Evolutionary conservation across 495 filamentous ascomycete species (phyloP), one percentile per base, ranked within the genome.

Genomic region (Penicillium soppii): DNA sequence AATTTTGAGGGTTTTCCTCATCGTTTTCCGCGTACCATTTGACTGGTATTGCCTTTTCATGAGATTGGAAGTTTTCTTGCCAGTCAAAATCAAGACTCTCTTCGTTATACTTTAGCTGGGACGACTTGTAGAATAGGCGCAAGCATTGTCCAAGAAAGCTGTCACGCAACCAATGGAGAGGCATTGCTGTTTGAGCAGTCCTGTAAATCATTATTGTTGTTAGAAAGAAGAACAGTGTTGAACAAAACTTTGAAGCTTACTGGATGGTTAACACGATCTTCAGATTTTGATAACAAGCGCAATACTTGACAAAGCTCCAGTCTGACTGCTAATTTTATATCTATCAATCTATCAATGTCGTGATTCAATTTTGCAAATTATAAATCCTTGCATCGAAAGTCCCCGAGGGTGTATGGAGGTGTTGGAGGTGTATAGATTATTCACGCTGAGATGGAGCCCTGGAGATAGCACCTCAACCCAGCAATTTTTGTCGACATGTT

Each of bases 1-100:
- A 76, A 41, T 74, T 74, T 23, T 67, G 66, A 13, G 73, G 73
- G 43, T 77, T 77, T 5, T 60, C 66, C 47, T 59, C 58, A 50
- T 73, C 72, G 38, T 67, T 61, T 1, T 59, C 58, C 1, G 58
- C 58, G 40, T 71, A 72, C 70, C 70, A 73, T 20, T 74, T 65
- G 7, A 71, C 67, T 8, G 33, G 51, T 10, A 59, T 47, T 9
- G 29, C 45, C 16, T 26, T 50, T 15, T 52, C 57, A 26, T 21
- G 17, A 21, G 29, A 12, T 12, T 32, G 20, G 36, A 7, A 7
- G 7, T 39, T 20, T 21, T 19, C n/a, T 19, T 39, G 36, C 36
- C 36, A 22, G 16, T 39, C n/a, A n/a, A n/a, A 12, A 2, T 5
- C 29, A 7, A 12, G 36, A 12, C 3, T 19, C 17, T 49, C 17